Evolutionary conservation across 2,329 filamentous ascomycete genomes (phyloP), one percentile per base, ranked within the genome.

Genomic region (Macrophomina phaseolina): DNA sequence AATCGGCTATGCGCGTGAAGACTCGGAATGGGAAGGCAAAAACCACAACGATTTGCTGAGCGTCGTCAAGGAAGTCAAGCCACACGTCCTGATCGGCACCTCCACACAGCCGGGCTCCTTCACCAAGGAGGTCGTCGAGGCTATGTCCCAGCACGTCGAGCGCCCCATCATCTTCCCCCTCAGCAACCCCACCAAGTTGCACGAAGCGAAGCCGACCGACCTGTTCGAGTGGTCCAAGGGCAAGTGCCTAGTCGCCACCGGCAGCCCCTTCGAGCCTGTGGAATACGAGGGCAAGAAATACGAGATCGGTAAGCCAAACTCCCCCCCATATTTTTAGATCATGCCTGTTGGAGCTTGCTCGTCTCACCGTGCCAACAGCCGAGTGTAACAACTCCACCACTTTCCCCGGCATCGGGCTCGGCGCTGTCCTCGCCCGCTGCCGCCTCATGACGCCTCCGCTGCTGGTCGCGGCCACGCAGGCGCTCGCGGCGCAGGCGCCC

Each of bases 371-470:
- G 32, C 1, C 28, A 2, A 14, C 85, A 73, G 92, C 92, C 30
- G 93, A 97, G 78, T 97, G 93, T 80, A 97, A 97, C 80, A 97
- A 97, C 79, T 91, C 89, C 0, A 91, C 91, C 40, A 90, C 90
- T 16, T 97, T 96, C 77, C 93, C 93, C 0, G 92, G 92, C 0
- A 94, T 97, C 67, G 93, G 92, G 0, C 88, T 97, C 0, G 93
- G 92, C 11, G 87, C 87, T 7, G 86, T 97, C 0, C 85, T 97
- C 1, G 89, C 85, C 32, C 88, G 91, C 14, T 84, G 90, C 2
- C 84, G 81, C 12, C 83, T 89, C 0, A 79, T 97, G 34, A 91
- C 90, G 0, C 89, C 94, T 68, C 86, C 87, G 69, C 94, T 97
- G 88, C 87, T 97, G 12, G 91, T 96, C 0, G 91, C 91, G 0